phyloP scores from a whole-genome alignment of 805 yeast genomes.

The Kodamaea restingae region DNA sequence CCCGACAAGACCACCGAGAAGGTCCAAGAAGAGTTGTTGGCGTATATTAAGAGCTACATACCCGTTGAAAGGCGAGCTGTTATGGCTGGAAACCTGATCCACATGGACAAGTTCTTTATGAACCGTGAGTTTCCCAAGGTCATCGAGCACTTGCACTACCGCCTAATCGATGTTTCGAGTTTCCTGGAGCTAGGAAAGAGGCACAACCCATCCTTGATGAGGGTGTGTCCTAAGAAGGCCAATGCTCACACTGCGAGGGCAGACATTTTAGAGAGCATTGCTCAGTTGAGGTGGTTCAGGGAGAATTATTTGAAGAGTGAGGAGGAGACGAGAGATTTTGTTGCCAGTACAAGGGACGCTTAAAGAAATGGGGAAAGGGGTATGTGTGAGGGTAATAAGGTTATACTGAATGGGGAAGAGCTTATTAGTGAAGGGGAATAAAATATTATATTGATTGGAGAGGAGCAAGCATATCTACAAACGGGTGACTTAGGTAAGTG shows the following conservation, averaged over 20 bases:
- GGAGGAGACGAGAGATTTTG: background rate
- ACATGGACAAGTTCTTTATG: constrained; percentile 86
- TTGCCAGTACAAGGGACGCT: background rate
- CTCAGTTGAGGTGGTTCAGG: constrained; percentile 73
- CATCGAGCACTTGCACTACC: constrained; percentile 56
- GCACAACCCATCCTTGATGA: constrained; percentile 64
- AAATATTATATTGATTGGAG: too few species aligned
- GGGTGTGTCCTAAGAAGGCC: constrained; percentile 56
- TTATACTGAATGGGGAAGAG: too few species aligned
- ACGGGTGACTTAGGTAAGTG: too few species aligned
- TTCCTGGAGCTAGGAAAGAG: constrained; percentile 76
- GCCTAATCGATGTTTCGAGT: constrained; percentile 88
- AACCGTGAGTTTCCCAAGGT: constrained; percentile 77
- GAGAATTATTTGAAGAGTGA: constrained; percentile 51
- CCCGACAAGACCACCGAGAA: constrained; percentile 47
- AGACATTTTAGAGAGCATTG: constrained; percentile 87
- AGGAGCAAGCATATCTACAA: too few species aligned
- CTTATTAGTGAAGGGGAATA: too few species aligned
- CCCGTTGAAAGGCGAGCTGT: constrained; percentile 56
- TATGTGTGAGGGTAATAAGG: too few species aligned
- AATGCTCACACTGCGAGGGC: constrained; percentile 80
- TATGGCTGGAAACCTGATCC: constrained; percentile 88
- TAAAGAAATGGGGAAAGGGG: too few species aligned
- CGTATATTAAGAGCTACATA: constrained; percentile 55
- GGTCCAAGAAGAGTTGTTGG: constrained; percentile 64